Evolutionary conservation across 2,329 filamentous ascomycete genomes (phyloP).

Genomic region (Pezicula neosporulosa): DNA sequence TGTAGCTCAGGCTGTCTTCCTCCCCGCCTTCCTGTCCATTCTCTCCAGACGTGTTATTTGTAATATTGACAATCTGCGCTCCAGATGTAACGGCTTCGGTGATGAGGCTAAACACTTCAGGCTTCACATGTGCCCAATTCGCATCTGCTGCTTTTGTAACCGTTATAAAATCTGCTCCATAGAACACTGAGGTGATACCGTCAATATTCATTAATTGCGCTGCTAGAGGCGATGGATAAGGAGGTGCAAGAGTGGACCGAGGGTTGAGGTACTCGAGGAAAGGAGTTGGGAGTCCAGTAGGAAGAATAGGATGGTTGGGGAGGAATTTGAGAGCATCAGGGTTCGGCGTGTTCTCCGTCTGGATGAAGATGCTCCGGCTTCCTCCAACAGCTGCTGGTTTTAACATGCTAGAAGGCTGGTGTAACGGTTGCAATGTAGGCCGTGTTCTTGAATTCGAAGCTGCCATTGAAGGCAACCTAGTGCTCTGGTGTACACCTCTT

Average conservation of each 20-base stretch:
- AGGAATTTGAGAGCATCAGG: constrained; percentile 95
- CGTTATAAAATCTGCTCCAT: constrained; percentile 93
- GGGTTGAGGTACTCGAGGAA: constrained; percentile 93
- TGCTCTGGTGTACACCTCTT: constrained; percentile 38
- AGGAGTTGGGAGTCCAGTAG: constrained; percentile 65
- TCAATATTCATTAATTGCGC: constrained; percentile 90
- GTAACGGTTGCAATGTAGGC: constrained; percentile 38
- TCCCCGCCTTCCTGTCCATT: constrained; percentile 42
- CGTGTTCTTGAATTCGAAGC: constrained; percentile 41
- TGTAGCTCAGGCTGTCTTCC: constrained; percentile 74
- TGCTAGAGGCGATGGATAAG: constrained; percentile 87
- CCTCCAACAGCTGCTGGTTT: constrained; percentile 35
- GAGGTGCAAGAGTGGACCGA: constrained; percentile 81
- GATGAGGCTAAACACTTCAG: constrained; percentile 92
- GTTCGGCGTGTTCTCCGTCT: constrained; percentile 93
- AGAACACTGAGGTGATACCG: constrained; percentile 92
- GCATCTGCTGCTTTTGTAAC: constrained; percentile 86
- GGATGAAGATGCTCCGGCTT: constrained; percentile 87
- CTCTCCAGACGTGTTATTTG: constrained; percentile 56
- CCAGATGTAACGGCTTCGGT: constrained; percentile 88
- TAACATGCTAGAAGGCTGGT: constrained; percentile 35
- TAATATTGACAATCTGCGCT: constrained; percentile 72
- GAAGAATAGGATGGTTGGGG: constrained; percentile 83
- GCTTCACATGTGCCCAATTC: constrained; percentile 92
- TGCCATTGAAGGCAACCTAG: constrained; percentile 41